These are phyloP conservation scores for Moesziomyces sp. DNA, from an alignment of 1,284 basidiomycete genomes.

Conservation along the genomic window DNA sequence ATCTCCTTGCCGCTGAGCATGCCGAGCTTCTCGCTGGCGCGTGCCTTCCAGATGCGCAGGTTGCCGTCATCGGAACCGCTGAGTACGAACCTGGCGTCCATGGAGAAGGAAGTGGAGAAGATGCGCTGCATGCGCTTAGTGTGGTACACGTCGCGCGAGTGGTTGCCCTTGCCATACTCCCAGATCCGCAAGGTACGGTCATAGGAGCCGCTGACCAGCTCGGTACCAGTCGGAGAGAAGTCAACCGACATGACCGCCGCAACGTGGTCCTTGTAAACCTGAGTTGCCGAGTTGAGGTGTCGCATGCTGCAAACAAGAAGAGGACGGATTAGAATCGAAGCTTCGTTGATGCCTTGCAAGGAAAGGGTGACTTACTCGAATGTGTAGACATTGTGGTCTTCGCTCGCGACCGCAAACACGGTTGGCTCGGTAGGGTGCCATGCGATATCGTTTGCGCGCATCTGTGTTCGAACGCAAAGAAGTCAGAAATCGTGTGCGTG, in stretches of 20 bases:
- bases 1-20: constrained; percentile 90
- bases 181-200: constrained; percentile 94
- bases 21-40: constrained; percentile 91
- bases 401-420: constrained; percentile 87
- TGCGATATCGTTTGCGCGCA: constrained; percentile 79
- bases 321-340: not conserved
- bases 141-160: constrained; percentile 89
- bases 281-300: constrained; percentile 81
- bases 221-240: constrained; percentile 84
- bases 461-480: constrained; percentile 52
- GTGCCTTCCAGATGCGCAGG: constrained; percentile 94
- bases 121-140: constrained; percentile 98
- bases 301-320: constrained; percentile 72
- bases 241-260: constrained; percentile 78
- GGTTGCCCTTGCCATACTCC: constrained; percentile 84
- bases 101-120: constrained; percentile 74
- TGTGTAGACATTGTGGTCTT: constrained; percentile 98
- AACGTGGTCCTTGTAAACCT: constrained; percentile 97
- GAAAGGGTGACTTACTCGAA: constrained; percentile 74
- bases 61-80: constrained; percentile 97
- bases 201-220: constrained; percentile 95
- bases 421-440: constrained; percentile 98
- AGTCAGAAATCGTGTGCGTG: not conserved
- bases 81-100: constrained; percentile 90
- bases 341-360: not conserved